Conservation (phyloP, 192 early-diverging fungal species). For the Neocallimastix lanati region DNA sequence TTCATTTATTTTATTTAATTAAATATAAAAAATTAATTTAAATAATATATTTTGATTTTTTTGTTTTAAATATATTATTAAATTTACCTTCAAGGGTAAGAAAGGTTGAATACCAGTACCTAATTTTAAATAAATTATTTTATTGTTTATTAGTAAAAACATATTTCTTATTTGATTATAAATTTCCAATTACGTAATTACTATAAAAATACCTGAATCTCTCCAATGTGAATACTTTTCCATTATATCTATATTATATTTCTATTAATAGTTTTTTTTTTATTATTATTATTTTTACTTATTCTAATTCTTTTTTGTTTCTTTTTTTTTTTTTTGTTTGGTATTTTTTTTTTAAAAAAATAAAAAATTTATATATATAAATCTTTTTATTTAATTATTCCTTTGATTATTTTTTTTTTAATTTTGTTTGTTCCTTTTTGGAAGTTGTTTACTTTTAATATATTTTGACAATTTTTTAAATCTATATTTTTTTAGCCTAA, state of each 20-base stretch:
- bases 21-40: too few species aligned
- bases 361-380: too few species aligned
- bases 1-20: too few species aligned
- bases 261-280: background rate
- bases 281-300: background rate
- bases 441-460: too few species aligned
- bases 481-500: too few species aligned
- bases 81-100: conserved; percentile 46
- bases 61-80: conserved; percentile 15
- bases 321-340: too few species aligned
- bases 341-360: too few species aligned
- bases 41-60: conserved; percentile 24
- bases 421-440: too few species aligned
- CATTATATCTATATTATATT: conserved; percentile 18
- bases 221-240: conserved; percentile 82
- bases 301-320: background rate
- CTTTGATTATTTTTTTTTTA: too few species aligned
- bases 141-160: background rate
- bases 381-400: too few species aligned
- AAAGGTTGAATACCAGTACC: conserved; percentile 85
- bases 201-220: conserved; percentile 11
- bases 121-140: conserved; percentile 18
- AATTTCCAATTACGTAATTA: background rate
- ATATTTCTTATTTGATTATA: background rate
- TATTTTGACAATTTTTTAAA: too few species aligned